Percentiles rank a stretch among this genome's conserved stretches.
Conservation (phyloP, 176 grass and related monocot species). For the Poa pratensis region DNA sequence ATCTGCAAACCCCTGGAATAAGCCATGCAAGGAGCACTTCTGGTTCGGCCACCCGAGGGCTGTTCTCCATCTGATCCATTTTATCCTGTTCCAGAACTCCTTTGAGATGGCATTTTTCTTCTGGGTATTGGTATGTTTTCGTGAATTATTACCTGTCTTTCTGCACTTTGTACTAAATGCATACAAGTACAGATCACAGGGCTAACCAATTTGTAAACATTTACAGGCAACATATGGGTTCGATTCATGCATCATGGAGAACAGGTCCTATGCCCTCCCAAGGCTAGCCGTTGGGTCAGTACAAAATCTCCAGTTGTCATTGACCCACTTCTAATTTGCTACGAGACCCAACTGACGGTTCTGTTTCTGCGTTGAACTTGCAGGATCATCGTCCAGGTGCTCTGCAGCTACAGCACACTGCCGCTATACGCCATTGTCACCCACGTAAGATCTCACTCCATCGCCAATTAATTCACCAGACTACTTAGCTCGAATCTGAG, state of each 20-base stretch:
- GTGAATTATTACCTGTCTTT: neutral
- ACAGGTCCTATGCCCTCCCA: constrained; percentile 52
- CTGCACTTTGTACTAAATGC: neutral
- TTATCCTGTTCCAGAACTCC: constrained; percentile 66
- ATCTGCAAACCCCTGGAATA: constrained; percentile 16
- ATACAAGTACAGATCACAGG: neutral
- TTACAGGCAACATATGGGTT: constrained; percentile 67
- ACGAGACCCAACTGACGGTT: neutral
- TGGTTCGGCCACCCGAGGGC: constrained; percentile 48
- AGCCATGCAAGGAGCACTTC: constrained; percentile 57
- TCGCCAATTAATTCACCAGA: neutral
- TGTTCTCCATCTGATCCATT: constrained; percentile 62
- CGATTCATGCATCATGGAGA: constrained; percentile 76
- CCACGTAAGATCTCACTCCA: constrained; percentile 44
- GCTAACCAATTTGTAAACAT: neutral
- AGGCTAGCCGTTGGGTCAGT: constrained; percentile 62
- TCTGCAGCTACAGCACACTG: constrained; percentile 81
- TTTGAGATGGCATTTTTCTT: constrained; percentile 72
- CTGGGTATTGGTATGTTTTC: constrained; percentile 55
- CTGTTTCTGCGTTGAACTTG: neutral
- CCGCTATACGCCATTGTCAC: constrained; percentile 68
- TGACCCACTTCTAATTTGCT: neutral
- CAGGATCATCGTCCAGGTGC: constrained; percentile 57
- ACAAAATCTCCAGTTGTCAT: neutral
- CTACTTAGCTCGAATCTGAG: neutral